These are phyloP conservation scores for Annona cherimola DNA, from an alignment of 164 flowering plant species.

Conservation along the genomic window DNA sequence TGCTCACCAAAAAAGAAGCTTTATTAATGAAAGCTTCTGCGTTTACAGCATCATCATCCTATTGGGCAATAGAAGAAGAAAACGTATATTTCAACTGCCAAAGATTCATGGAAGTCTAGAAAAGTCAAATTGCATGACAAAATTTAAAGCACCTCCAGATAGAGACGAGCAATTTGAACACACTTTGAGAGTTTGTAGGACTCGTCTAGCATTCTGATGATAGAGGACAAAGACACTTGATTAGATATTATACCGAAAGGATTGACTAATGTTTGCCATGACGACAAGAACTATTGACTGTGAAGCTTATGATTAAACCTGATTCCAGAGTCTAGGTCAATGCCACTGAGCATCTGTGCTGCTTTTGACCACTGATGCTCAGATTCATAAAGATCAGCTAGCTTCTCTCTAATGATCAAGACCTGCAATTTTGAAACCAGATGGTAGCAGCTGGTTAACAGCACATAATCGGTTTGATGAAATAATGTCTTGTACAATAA, in stretches of 20 bases:
- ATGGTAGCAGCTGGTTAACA: background rate
- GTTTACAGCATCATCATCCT: constrained; percentile 99
- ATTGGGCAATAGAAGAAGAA: constrained; percentile 20
- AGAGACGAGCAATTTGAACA: constrained; percentile 95
- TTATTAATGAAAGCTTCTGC: constrained; percentile 95
- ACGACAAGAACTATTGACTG: background rate
- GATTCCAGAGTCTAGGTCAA: constrained; percentile 91
- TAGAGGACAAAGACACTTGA: constrained; percentile 6
- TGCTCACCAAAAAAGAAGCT: constrained; percentile 94
- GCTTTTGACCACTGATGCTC: constrained; percentile 98
- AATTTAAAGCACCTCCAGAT: constrained; percentile 68
- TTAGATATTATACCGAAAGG: background rate
- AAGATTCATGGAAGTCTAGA: background rate
- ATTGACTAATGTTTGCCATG: background rate
- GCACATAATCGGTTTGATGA: too few relatives aligned
- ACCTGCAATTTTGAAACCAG: constrained; percentile 40
- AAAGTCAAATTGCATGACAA: background rate
- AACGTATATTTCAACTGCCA: background rate
- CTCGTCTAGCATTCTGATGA: constrained; percentile 77
- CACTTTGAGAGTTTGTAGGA: constrained; percentile 84
- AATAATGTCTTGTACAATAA: too few relatives aligned
- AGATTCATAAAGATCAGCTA: constrained; percentile 95
- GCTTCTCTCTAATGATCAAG: constrained; percentile 82
- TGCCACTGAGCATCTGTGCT: constrained; percentile 99
- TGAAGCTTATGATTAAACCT: constrained; percentile 41